phyloP scores from a whole-genome alignment of 768 basidiomycete species.

The Tylopilus intermedius region DNA sequence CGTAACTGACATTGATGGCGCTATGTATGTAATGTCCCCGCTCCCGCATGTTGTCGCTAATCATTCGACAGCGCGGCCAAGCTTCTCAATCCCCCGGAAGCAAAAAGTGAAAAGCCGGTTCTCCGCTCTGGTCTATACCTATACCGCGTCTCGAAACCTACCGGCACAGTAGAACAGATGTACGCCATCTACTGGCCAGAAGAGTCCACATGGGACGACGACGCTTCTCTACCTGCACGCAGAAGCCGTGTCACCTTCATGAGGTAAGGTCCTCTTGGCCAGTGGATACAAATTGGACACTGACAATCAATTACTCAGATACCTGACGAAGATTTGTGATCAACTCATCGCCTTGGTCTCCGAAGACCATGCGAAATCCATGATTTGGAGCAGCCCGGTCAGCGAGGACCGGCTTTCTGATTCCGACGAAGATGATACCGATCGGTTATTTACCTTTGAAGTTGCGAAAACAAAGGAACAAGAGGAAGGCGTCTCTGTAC shows the following conservation, averaged over 20 bases:
- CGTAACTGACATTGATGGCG: constrained; percentile 34
- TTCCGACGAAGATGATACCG: constrained; percentile 37
- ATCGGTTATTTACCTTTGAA: constrained; percentile 52
- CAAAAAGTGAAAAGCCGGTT: constrained; percentile 9
- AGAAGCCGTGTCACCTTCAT: constrained; percentile 58
- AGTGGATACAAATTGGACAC: not conserved
- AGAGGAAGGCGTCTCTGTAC: constrained; percentile 43
- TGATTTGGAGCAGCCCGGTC: constrained; percentile 40
- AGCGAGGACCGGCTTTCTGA: constrained; percentile 22
- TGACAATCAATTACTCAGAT: constrained; percentile 31
- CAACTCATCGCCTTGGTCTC: constrained; percentile 50
- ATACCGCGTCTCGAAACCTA: constrained; percentile 21
- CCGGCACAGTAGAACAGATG: constrained; percentile 18
- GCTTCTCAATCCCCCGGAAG: constrained; percentile 5
- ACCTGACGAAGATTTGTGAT: constrained; percentile 55
- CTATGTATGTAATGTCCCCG: constrained; percentile 32
- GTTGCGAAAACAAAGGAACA: constrained; percentile 55
- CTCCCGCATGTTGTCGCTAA: not conserved
- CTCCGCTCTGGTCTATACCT: constrained; percentile 52
- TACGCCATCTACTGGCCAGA: constrained; percentile 63
- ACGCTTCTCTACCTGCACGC: constrained; percentile 40
- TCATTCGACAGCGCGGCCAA: constrained; percentile 8
- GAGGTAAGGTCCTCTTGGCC: constrained; percentile 34
- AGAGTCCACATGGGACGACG: constrained; percentile 52
- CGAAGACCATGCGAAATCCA: constrained; percentile 37